These are phyloP conservation scores for Closterium sp. DNA, from an alignment of 139 green algal genomes.

Conservation along the genomic window DNA sequence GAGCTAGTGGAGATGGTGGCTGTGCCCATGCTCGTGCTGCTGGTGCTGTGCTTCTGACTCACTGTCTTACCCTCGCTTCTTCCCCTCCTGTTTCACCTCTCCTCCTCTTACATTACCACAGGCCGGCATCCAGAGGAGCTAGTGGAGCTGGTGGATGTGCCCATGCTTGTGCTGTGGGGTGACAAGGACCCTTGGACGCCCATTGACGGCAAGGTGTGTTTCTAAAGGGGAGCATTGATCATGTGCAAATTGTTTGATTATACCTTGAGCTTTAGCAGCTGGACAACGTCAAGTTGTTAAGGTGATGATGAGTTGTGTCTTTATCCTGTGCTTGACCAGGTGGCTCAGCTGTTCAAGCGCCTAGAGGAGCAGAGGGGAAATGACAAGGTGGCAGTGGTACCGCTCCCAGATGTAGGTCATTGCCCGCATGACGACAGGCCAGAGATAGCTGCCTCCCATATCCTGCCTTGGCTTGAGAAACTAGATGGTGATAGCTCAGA, in stretches of 20 bases:
- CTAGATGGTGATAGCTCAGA: not conserved
- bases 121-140: constrained; percentile 77
- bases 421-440: constrained; percentile 68
- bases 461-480: constrained; percentile 47
- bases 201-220: constrained; percentile 8
- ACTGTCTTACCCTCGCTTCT: no score
- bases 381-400: constrained; percentile 35
- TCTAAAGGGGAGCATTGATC: no score
- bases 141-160: constrained; percentile 53
- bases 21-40: constrained; percentile 80
- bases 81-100: no score
- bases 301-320: no score
- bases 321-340: constrained; percentile 60
- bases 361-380: constrained; percentile 15
- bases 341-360: constrained; percentile 72
- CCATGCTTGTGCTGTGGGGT: constrained; percentile 88
- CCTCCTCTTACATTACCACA: no score
- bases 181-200: constrained; percentile 82
- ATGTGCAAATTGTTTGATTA: not conserved
- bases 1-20: constrained; percentile 58
- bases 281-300: no score
- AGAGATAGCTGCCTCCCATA: constrained; percentile 22
- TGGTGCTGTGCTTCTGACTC: no score
- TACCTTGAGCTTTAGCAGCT: not conserved
- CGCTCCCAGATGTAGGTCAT: constrained; percentile 66